Base-by-base conservation (phyloP, 1,284 basidiomycete genomes). In the Cryptococcus wingfieldii region DNA sequence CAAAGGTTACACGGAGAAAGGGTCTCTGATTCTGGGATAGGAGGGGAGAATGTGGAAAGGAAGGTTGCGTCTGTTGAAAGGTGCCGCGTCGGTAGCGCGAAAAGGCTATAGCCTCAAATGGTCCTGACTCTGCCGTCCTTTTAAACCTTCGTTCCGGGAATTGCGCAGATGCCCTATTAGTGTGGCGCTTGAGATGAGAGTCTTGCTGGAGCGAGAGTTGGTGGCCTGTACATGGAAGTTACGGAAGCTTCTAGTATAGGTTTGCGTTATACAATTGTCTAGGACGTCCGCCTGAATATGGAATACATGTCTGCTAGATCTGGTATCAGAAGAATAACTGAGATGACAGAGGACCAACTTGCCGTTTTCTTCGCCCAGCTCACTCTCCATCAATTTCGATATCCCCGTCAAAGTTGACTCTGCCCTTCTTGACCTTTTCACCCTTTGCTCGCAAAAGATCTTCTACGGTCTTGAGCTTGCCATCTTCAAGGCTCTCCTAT, bases 361-460 rank as follows among this genome's bases (percentile, higher is more conserved):
- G 23, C 23, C 23, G 23, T 23, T 23, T 23, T 23, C 23, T 23
- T 34, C 31, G 6, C 31, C 42, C 23, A 51, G 12, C 44, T 46
- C n/a, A 39, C 47, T 68, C 65, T n/a, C 62, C 70, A 18, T 66
- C 61, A 50, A 70, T 70, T 61, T 77, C 79, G 16, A 80, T 79
- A 55, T 80, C 80, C 5, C 78, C 79, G 38, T 78, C 78, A 50
- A 70, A 63, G 55, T 78, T 77, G 52, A 83, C 62, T 28, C 69
- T 67, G 8, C 89, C 90, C 59, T 83, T 81, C 56, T 77, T 81
- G 37, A 93, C 84, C 45, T 77, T 80, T 76, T 93, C 89, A 4
- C 92, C 92, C 61, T 86, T 87, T 0, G 82, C 84, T 18, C 80
- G 79, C 60, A 95, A 75, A 14, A 95, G 77, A 62, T 92, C 88